These are phyloP conservation scores for Hanseniaspora occidentalis DNA, from an alignment of 805 yeast species.

Conservation along the genomic window DNA sequence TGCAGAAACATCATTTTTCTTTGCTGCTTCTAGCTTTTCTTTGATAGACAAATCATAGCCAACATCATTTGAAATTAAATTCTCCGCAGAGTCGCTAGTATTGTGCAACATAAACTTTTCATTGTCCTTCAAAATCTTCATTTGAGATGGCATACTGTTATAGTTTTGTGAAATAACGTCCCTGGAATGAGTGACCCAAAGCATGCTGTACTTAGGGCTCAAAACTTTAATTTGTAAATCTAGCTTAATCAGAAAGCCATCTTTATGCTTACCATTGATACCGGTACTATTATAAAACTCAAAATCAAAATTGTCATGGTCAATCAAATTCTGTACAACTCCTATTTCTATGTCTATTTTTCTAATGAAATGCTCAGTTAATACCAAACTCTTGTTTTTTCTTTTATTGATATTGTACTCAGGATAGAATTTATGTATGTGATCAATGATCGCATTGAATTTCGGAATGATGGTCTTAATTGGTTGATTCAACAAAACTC, in stretches of 20 bases:
- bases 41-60: slow-evolving; percentile 1
- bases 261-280: slow-evolving; percentile 53
- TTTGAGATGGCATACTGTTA: slow-evolving; percentile 28
- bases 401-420: slow-evolving; percentile 29
- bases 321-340: slow-evolving; percentile 14
- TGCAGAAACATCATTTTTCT: slow-evolving; percentile 8
- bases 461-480: slow-evolving; percentile 52
- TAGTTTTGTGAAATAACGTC: slow-evolving; percentile 24
- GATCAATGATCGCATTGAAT: slow-evolving; percentile 32
- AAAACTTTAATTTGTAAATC: slow-evolving; percentile 76
- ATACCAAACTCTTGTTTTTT: slow-evolving; percentile 47
- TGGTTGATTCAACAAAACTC: slow-evolving; percentile 30
- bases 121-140: slow-evolving; percentile 28
- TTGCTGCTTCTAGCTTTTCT: slow-evolving; percentile 1
- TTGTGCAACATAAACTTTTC: slow-evolving; percentile 19
- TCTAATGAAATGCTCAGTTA: slow-evolving; percentile 87
- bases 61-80: slow-evolving; percentile 11
- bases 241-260: slow-evolving; percentile 51
- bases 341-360: slow-evolving; percentile 39
- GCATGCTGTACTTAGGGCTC: slow-evolving; percentile 40
- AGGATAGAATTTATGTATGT: slow-evolving; percentile 25
- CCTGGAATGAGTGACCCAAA: slow-evolving; percentile 84
- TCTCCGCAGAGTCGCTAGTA: slow-evolving; percentile 5
- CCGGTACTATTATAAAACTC: slow-evolving; percentile 55
- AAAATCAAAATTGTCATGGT: slow-evolving; percentile 25